A percentile compares a stretch with the other conserved stretches of the same genome.
Evolutionary conservation across 192 early-diverging fungal genomes (phyloP).

Genomic region (Linnemannia elongata): DNA sequence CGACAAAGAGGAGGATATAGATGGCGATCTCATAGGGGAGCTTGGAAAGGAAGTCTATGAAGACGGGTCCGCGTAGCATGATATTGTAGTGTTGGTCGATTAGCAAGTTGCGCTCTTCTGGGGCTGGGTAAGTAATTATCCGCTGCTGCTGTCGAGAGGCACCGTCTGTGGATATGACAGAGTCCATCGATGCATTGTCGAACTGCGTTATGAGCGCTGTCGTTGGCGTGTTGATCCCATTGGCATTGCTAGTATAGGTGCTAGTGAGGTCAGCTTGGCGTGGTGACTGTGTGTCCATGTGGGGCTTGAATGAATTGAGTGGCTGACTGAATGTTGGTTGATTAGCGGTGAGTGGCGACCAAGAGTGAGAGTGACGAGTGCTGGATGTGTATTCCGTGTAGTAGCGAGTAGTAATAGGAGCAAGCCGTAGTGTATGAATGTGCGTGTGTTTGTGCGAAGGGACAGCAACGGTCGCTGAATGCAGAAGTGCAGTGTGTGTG

Average conservation of each 20-base stretch:
- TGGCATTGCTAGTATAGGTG: background rate
- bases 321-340: background rate
- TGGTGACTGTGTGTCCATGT: conserved; percentile 5
- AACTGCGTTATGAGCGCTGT: background rate
- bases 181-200: background rate
- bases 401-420: background rate
- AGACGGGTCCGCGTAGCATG: conserved; percentile 24
- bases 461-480: background rate
- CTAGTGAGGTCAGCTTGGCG: too few species aligned
- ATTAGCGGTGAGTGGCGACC: background rate
- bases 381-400: background rate
- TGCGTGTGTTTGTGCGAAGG: background rate
- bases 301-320: background rate
- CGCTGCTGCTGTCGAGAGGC: background rate
- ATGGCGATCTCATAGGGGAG: conserved; percentile 84
- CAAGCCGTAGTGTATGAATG: too few species aligned
- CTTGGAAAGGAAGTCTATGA: conserved; percentile 70
- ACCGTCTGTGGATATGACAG: background rate
- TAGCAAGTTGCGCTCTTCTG: conserved; percentile 7
- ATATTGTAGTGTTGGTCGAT: conserved; percentile 29
- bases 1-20: conserved; percentile 73
- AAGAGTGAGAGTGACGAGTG: background rate
- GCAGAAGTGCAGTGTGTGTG: background rate
- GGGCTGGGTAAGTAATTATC: conserved; percentile 9
- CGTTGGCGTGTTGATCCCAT: background rate